A percentile compares a stretch with the other conserved stretches of the same genome.
phyloP scores from a whole-genome alignment of 805 yeast species.

The Yamadazyma laniorum region DNA sequence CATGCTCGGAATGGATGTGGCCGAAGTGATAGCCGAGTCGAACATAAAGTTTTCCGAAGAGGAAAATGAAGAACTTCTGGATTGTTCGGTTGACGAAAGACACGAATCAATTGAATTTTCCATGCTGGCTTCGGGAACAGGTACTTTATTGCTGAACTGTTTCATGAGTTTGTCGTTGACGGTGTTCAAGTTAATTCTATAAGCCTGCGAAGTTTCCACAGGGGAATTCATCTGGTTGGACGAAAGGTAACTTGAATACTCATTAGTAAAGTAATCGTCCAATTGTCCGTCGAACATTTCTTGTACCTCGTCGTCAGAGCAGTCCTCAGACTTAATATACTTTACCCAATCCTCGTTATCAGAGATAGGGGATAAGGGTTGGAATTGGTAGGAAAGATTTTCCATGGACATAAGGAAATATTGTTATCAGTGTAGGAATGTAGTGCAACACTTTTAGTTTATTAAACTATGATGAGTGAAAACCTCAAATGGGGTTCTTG shows the following conservation, averaged over 20 bases:
- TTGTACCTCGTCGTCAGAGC: neutral
- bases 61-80: slow-evolving; percentile 3
- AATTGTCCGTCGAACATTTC: slow-evolving; percentile 3
- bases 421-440: too few species aligned
- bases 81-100: neutral
- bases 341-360: slow-evolving; percentile 16
- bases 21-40: neutral
- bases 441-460: too few species aligned
- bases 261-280: slow-evolving; percentile 3
- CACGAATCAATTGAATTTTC: neutral
- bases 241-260: neutral
- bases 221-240: slow-evolving; percentile 6
- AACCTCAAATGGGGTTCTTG: too few species aligned
- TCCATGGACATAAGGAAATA: neutral
- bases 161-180: slow-evolving; percentile 10
- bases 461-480: too few species aligned
- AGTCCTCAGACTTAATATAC: slow-evolving; percentile 7
- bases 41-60: neutral
- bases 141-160: too few species aligned
- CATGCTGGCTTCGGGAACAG: too few species aligned
- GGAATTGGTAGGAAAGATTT: slow-evolving; percentile 1
- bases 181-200: slow-evolving; percentile 10
- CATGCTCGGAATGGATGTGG: neutral
- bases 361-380: slow-evolving; percentile 11
- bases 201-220: slow-evolving; percentile 1